These are phyloP conservation scores for Xylaria sp. DNA, from an alignment of 2,329 filamentous ascomycete species.

Conservation along the genomic window DNA sequence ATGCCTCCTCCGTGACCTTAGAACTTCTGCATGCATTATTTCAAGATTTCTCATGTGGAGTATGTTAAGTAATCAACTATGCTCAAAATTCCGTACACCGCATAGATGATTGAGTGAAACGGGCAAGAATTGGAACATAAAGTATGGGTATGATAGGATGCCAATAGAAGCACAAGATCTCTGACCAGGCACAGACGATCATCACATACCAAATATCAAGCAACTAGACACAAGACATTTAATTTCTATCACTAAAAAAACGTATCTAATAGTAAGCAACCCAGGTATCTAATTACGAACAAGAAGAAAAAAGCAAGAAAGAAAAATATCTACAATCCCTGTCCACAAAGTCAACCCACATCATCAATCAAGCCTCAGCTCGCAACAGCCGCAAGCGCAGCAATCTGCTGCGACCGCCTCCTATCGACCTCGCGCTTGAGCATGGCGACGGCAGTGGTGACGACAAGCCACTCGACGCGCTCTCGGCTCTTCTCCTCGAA, in stretches of 20 bases:
- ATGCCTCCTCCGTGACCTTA: background rate
- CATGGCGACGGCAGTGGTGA: constrained; percentile 69
- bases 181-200: background rate
- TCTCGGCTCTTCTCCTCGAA: constrained; percentile 51
- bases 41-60: background rate
- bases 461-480: constrained; percentile 61
- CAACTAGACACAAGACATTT: too few species aligned
- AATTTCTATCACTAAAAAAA: background rate
- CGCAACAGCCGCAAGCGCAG: constrained; percentile 52
- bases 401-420: constrained; percentile 62
- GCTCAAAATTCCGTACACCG: background rate
- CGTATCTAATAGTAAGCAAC: background rate
- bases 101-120: background rate
- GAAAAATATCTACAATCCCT: background rate
- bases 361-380: constrained; percentile 1
- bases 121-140: background rate
- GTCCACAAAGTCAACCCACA: background rate
- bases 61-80: background rate
- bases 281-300: background rate
- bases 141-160: background rate
- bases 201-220: too few species aligned
- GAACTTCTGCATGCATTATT: background rate
- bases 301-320: background rate
- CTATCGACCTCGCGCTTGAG: constrained; percentile 74
- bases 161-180: background rate